Evolutionary conservation across 2,329 filamentous ascomycete genomes (phyloP).

Genomic region (Lasiodiplodia gonubiensis): DNA sequence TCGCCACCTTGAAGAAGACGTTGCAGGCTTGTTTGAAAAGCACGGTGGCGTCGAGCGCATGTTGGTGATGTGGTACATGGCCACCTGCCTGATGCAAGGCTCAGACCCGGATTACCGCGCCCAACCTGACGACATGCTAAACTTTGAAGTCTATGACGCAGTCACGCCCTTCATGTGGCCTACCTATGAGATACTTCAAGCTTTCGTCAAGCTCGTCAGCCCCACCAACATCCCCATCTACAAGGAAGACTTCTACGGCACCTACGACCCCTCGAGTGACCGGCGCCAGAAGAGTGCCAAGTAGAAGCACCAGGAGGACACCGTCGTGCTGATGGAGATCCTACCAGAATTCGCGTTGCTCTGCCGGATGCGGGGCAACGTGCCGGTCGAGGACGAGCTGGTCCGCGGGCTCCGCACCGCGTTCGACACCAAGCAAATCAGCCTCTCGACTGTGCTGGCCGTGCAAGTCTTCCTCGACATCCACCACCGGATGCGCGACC

Average conservation of each 20-base stretch:
- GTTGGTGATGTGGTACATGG: background rate
- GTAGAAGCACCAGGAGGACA: slow-evolving; percentile 45
- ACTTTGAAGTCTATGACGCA: slow-evolving; percentile 32
- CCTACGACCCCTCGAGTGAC: slow-evolving; percentile 39
- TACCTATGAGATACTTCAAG: slow-evolving; percentile 32
- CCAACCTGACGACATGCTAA: slow-evolving; percentile 31
- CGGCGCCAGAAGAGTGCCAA: slow-evolving; percentile 37
- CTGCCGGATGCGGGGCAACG: slow-evolving; percentile 29
- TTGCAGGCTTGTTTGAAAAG: slow-evolving; percentile 22
- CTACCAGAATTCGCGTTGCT: slow-evolving; percentile 40
- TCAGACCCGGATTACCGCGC: slow-evolving; percentile 1
- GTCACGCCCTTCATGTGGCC: slow-evolving; percentile 18
- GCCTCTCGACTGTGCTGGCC: slow-evolving; percentile 41
- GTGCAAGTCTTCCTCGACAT: slow-evolving; percentile 44
- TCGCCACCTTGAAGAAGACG: slow-evolving; percentile 32
- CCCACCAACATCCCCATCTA: slow-evolving; percentile 35
- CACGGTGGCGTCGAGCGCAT: slow-evolving; percentile 22
- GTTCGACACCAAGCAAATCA: slow-evolving; percentile 37
- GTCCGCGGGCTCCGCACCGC: slow-evolving; percentile 38
- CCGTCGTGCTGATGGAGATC: slow-evolving; percentile 39
- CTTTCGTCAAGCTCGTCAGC: slow-evolving; percentile 36
- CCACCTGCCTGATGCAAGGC: background rate
- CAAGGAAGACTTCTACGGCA: slow-evolving; percentile 36
- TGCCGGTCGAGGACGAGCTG: slow-evolving; percentile 41
- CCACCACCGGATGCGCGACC: slow-evolving; percentile 42